phyloP scores from a whole-genome alignment of 169 alveolate genomes.

The Hepatocystis sp. region DNA sequence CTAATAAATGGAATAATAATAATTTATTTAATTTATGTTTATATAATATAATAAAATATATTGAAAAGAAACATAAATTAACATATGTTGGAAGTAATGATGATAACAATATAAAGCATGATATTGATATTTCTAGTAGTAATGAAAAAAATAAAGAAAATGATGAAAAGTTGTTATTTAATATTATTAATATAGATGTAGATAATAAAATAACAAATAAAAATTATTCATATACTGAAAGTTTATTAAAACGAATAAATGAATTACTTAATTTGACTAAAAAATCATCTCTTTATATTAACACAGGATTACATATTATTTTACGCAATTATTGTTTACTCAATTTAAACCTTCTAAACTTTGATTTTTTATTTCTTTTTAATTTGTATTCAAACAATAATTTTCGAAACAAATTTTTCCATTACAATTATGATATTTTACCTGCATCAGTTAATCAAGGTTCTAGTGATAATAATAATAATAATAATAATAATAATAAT shows the following conservation, averaged over 20 bases:
- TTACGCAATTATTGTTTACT: slow-evolving; percentile 41
- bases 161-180: slow-evolving; percentile 44
- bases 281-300: slow-evolving; percentile 12
- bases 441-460: not conserved
- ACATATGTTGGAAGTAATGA: slow-evolving; percentile 29
- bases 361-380: slow-evolving; percentile 57
- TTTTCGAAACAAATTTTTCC: slow-evolving; percentile 56
- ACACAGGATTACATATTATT: slow-evolving; percentile 51
- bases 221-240: slow-evolving; percentile 23
- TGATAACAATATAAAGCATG: slow-evolving; percentile 3
- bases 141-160: slow-evolving; percentile 21
- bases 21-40: no score
- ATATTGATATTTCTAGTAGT: slow-evolving; percentile 5
- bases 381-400: slow-evolving; percentile 65
- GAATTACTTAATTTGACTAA: slow-evolving; percentile 21
- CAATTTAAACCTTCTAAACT: slow-evolving; percentile 36
- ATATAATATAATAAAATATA: slow-evolving; percentile 28
- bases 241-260: slow-evolving; percentile 32
- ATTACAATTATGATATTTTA: slow-evolving; percentile 9
- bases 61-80: slow-evolving; percentile 39
- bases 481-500: not conserved
- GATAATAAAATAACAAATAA: slow-evolving; percentile 41
- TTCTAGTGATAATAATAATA: not conserved
- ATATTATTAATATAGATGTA: slow-evolving; percentile 36
- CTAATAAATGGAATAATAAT: slow-evolving; percentile 5